Percentiles rank a stretch among this genome's conserved stretches.
Evolutionary conservation across 257 asterid genomes (phyloP).

Genomic region (Solanum rostratum): DNA sequence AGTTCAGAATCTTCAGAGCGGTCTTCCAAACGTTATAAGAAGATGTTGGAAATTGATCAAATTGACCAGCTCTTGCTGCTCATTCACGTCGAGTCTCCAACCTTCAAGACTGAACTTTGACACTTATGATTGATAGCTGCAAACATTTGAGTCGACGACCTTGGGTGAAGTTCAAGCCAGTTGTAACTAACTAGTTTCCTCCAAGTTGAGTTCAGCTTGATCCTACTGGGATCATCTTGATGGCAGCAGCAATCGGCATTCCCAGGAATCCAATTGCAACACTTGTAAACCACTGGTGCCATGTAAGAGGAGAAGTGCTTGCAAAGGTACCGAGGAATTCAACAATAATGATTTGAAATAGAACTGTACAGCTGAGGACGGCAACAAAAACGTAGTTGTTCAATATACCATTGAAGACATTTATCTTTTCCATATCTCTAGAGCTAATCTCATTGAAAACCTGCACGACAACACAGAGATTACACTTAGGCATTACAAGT

Average conservation of each 20-base stretch:
- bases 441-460: slow-evolving; percentile 92
- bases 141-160: not conserved
- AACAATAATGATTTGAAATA: slow-evolving; percentile 70
- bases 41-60: not conserved
- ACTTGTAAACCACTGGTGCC: slow-evolving; percentile 65
- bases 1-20: not conserved
- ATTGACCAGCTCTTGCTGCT: not conserved
- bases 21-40: not conserved
- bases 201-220: slow-evolving; percentile 19
- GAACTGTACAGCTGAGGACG: slow-evolving; percentile 60
- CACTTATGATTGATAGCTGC: not conserved
- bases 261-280: slow-evolving; percentile 70
- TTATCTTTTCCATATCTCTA: slow-evolving; percentile 86
- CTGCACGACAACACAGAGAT: slow-evolving; percentile 24
- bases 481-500: not conserved
- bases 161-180: not conserved
- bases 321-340: slow-evolving; percentile 82
- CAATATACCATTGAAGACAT: slow-evolving; percentile 73
- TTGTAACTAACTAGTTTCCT: not conserved
- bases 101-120: not conserved
- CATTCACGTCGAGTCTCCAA: not conserved
- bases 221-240: slow-evolving; percentile 86
- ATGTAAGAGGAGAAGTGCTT: slow-evolving; percentile 66
- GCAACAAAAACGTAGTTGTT: slow-evolving; percentile 63
- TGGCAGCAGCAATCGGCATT: slow-evolving; percentile 90